Evolutionary conservation across 2,329 filamentous ascomycete species (phyloP), one percentile per base, ranked within the genome.

Genomic region (Aspergillus candidus): DNA sequence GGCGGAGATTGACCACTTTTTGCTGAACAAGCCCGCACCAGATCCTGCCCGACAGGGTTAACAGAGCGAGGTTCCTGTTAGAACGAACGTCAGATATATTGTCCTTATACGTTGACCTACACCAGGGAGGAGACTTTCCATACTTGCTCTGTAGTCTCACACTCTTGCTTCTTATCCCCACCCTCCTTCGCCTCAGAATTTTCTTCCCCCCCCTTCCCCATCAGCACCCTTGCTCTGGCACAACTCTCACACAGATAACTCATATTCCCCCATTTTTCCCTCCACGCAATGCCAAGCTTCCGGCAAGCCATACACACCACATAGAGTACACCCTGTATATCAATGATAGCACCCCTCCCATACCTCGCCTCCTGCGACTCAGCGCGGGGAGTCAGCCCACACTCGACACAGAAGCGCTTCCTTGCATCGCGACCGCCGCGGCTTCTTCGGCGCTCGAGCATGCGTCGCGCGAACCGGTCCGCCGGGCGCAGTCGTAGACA

Each of bases 1-100:
- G 66, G 60, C 66, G 40, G 68, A 74, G 56, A 73, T 76, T 47
- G 74, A 70, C 47, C 55, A 63, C 31, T 52, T 57, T 33, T 47
- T 66, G 41, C 51, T 53, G 12, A 66, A 66, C 52, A 61, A 59
- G 43, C 61, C 58, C 1, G 45, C 37, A 0, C 31, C 46, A 29
- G 56, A 57, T 29, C 56, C 51, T 29, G 53, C 55, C 4, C 46
- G 57, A 37, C 47, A 53, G 38, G 46, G 48, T 37, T 49, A 31
- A 18, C 5, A 15, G 14, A 13, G 14, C 30, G 11, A 22, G 29
- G n/a, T 14, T 27, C 22, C 22, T 27, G 7, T 10, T 10, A 27
- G 22, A 5, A 27, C 22, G 6, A 27, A 27, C 22, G 1, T 18
- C 6, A 27, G 18, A 27, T 27, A 10, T 10, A 27, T 27, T 27